These are phyloP conservation scores for Agrocybe praecox DNA, from an alignment of 768 basidiomycete species.

Conservation along the genomic window DNA sequence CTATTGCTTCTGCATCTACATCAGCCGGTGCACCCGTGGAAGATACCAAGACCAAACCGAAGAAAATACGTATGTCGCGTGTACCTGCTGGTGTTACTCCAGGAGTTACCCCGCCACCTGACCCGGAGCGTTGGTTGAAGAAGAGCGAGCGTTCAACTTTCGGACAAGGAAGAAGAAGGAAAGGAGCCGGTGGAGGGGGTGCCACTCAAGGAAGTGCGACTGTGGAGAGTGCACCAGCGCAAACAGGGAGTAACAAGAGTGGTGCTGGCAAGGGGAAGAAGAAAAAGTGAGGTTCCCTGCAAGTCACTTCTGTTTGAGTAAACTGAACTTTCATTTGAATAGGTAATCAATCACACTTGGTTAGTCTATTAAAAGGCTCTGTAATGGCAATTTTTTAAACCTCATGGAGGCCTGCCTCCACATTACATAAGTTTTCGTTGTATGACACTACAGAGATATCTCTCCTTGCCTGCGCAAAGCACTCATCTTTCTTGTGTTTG, in stretches of 20 bases:
- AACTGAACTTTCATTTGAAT: background rate
- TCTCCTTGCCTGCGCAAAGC: background rate
- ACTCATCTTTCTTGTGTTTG: background rate
- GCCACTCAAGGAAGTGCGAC: slow-evolving; percentile 70
- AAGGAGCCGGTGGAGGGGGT: slow-evolving; percentile 49
- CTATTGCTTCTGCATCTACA: slow-evolving; percentile 30
- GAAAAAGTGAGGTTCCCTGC: slow-evolving; percentile 49
- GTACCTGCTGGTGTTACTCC: slow-evolving; percentile 76
- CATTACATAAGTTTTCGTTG: slow-evolving; percentile 13
- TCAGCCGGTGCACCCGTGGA: slow-evolving; percentile 24
- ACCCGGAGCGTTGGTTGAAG: slow-evolving; percentile 89
- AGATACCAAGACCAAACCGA: slow-evolving; percentile 33
- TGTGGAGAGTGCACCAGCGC: slow-evolving; percentile 36
- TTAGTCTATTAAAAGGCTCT: background rate
- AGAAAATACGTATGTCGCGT: slow-evolving; percentile 63
- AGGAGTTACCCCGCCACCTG: slow-evolving; percentile 80
- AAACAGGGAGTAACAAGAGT: slow-evolving; percentile 35
- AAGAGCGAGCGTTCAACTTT: slow-evolving; percentile 76
- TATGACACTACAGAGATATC: background rate
- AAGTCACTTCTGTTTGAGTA: background rate
- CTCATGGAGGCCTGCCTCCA: slow-evolving; percentile 15
- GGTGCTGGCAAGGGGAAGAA: slow-evolving; percentile 65
- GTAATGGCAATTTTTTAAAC: background rate
- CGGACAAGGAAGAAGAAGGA: slow-evolving; percentile 54
- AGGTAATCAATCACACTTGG: background rate